These are phyloP conservation scores for Neofusicoccum sp. DNA, from an alignment of 2,329 filamentous ascomycete genomes.

Conservation along the genomic window DNA sequence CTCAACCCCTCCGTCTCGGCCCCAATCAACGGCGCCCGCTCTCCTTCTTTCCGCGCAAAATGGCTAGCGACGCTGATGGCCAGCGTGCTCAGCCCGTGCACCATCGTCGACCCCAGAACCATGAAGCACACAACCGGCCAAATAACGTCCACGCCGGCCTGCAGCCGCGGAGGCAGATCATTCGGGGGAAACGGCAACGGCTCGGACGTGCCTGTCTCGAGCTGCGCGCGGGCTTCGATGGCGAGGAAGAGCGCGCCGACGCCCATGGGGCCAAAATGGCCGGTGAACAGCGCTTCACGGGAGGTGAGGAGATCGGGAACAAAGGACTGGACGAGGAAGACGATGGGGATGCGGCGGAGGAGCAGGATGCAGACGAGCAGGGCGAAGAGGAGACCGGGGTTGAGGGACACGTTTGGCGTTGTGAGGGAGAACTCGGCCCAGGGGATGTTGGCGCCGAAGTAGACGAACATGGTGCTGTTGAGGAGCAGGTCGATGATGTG, in stretches of 20 bases:
- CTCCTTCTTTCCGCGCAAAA: slow-evolving; percentile 45
- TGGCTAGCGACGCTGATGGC: slow-evolving; percentile 51
- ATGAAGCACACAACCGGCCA: slow-evolving; percentile 58
- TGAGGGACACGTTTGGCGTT: slow-evolving; percentile 33
- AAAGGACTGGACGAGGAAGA: slow-evolving; percentile 48
- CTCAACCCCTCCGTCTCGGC: slow-evolving; percentile 50
- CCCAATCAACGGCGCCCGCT: slow-evolving; percentile 51
- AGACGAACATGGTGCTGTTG: slow-evolving; percentile 56
- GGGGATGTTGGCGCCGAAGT: slow-evolving; percentile 56
- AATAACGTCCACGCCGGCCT: slow-evolving; percentile 45
- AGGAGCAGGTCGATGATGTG: slow-evolving; percentile 55
- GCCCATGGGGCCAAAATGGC: slow-evolving; percentile 59
- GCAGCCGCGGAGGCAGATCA: slow-evolving; percentile 32
- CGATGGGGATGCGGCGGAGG: slow-evolving; percentile 53
- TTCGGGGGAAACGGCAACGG: slow-evolving; percentile 46
- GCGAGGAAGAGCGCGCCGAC: slow-evolving; percentile 57
- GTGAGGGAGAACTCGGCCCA: slow-evolving; percentile 43
- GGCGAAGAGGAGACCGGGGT: slow-evolving; percentile 44
- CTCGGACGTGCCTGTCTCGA: slow-evolving; percentile 49
- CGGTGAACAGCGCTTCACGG: slow-evolving; percentile 54
- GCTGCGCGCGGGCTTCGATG: slow-evolving; percentile 53
- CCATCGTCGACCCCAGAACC: slow-evolving; percentile 53
- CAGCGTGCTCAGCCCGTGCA: slow-evolving; percentile 55
- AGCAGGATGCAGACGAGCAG: slow-evolving; percentile 51
- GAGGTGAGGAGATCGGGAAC: slow-evolving; percentile 51